Evolutionary conservation across 2,329 filamentous ascomycete genomes (phyloP).

Genomic region (Paraphaeosphaeria minitans): DNA sequence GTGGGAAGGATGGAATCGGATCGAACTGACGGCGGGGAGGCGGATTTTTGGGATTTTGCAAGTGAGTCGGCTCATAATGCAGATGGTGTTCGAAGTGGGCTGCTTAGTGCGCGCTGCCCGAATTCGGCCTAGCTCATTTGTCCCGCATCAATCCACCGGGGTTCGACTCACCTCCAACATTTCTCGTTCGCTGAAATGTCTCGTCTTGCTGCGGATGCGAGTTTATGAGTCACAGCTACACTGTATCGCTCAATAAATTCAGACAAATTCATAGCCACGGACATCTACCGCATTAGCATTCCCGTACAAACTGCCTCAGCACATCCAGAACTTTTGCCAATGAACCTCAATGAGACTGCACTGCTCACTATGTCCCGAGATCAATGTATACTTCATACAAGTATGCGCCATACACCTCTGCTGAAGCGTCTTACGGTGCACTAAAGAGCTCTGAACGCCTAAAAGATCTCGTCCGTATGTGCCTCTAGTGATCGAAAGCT

Average conservation of each 20-base stretch:
- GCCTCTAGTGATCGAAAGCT: no score
- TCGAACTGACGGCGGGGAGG: conserved; percentile 25
- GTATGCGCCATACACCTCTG: no score
- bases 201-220: background rate
- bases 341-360: background rate
- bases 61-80: conserved; percentile 34
- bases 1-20: conserved; percentile 11
- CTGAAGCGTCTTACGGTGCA: no score
- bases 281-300: background rate
- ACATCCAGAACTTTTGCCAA: background rate
- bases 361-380: no score
- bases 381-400: no score
- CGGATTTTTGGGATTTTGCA: conserved; percentile 35
- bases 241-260: background rate
- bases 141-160: conserved; percentile 15
- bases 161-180: conserved; percentile 13
- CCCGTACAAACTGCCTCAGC: background rate
- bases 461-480: no score
- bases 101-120: conserved; percentile 26
- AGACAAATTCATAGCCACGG: background rate
- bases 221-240: background rate
- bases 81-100: conserved; percentile 35
- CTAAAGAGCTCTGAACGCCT: no score
- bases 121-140: conserved; percentile 19
- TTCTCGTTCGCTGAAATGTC: background rate